phyloP scores from a whole-genome alignment of 2,329 filamentous ascomycete species.

The Exophiala oligosperma region DNA sequence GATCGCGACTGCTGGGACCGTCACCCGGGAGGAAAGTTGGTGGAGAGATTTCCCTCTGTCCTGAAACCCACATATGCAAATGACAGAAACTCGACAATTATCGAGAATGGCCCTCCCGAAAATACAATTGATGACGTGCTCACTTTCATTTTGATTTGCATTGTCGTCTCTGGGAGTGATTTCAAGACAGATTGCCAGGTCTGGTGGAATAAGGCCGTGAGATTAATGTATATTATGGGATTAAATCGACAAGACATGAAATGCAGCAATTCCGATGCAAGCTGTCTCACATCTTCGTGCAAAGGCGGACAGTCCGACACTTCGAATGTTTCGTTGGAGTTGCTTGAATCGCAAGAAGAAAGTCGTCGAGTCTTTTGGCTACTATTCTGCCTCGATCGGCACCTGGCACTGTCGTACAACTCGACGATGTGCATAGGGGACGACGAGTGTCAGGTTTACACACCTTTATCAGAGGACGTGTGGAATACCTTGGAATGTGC shows the following conservation, averaged over 20 bases:
- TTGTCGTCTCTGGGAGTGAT: conserved; percentile 50
- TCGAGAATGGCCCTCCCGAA: no score
- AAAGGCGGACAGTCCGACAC: background rate
- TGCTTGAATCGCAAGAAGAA: conserved; percentile 43
- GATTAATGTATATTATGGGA: conserved; percentile 21
- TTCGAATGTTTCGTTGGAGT: conserved; percentile 19
- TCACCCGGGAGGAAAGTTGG: no score
- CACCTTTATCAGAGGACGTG: conserved; percentile 39
- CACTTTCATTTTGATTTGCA: conserved; percentile 47
- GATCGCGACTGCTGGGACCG: no score
- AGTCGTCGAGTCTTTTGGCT: conserved; percentile 51
- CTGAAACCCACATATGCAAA: no score
- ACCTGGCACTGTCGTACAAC: conserved; percentile 51
- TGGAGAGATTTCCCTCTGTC: no score
- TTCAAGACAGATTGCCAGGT: conserved; percentile 47
- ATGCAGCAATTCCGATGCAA: background rate
- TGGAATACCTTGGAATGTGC: conserved; percentile 29
- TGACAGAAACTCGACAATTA: no score
- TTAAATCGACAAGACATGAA: conserved; percentile 36
- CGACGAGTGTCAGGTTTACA: conserved; percentile 46
- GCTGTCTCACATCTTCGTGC: background rate
- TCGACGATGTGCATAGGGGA: conserved; percentile 45
- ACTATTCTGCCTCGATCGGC: conserved; percentile 48
- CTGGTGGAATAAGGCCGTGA: conserved; percentile 15
- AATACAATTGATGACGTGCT: conserved; percentile 45